Percentiles rank a stretch among this genome's conserved stretches.
Conservation (phyloP, 108 stramenopile species). For the Cyclostephanos invisitatus region DNA sequence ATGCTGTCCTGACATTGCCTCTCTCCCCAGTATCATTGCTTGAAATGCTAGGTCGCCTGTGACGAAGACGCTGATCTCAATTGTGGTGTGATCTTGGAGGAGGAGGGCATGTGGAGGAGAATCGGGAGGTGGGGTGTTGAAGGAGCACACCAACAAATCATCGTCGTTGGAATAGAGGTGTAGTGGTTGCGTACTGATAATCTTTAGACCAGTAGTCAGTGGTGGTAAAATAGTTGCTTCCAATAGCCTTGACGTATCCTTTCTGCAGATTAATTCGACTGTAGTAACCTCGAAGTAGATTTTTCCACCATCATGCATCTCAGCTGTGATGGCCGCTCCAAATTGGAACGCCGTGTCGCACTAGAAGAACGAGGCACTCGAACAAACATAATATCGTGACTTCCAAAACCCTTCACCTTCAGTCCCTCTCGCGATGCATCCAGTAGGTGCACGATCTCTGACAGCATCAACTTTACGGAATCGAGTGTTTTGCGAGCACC, state of each 20-base stretch:
- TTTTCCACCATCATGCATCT: not conserved
- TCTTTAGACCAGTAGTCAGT: not conserved
- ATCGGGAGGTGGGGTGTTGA: not conserved
- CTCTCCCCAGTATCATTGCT: conserved; percentile 9
- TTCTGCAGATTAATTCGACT: not conserved
- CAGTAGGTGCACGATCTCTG: not conserved
- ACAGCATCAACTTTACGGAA: not conserved
- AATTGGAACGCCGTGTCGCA: too few species aligned
- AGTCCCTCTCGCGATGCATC: conserved; percentile 4
- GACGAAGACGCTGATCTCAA: not conserved
- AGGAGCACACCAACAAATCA: not conserved
- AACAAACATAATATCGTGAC: not conserved
- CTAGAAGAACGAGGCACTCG: not conserved
- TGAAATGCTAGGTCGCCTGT: too few species aligned
- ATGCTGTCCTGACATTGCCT: conserved; percentile 5
- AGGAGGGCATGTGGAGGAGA: not conserved
- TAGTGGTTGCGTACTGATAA: not conserved
- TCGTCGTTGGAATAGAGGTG: not conserved
- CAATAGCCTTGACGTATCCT: not conserved
- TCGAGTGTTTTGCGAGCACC: not conserved
- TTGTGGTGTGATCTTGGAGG: not conserved
- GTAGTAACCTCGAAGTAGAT: not conserved
- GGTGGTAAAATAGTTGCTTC: not conserved
- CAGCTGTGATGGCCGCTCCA: too few species aligned
- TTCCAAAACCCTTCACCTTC: not conserved